Conservation (phyloP, 169 alveolate species). For the Neospora caninum region DNA sequence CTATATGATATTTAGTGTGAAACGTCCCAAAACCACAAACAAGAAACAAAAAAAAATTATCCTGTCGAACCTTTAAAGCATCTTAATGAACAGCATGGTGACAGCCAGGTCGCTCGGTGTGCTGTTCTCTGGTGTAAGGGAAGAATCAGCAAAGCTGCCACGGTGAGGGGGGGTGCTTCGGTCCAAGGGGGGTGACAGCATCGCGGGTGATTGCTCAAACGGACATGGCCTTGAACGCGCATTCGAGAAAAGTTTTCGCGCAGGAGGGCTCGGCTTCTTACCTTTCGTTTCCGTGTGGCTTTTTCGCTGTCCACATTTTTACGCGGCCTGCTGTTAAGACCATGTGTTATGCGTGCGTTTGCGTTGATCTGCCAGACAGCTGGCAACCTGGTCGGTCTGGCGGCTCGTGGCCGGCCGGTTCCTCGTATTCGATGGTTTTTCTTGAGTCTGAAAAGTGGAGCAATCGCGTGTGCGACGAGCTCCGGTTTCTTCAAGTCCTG, state of each 20-base stretch:
- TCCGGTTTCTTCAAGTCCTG: background rate
- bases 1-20: no score
- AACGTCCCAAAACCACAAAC: no score
- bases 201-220: background rate
- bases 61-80: no score
- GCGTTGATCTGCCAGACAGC: background rate
- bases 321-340: background rate
- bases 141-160: background rate
- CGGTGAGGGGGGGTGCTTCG: background rate
- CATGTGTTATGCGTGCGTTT: background rate
- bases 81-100: no score
- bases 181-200: background rate
- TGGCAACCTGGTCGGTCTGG: conserved; percentile 21
- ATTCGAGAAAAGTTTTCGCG: conserved; percentile 9
- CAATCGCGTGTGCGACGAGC: conserved; percentile 19
- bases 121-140: background rate
- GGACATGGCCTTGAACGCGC: background rate
- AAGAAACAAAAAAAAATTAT: no score
- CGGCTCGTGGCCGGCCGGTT: conserved; percentile 13
- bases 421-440: conserved; percentile 1
- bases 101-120: no score
- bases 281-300: background rate
- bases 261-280: background rate
- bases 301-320: conserved; percentile 7
- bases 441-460: background rate